Evolutionary conservation across 768 basidiomycete genomes (phyloP).

Genomic region (Russula dissimulans): DNA sequence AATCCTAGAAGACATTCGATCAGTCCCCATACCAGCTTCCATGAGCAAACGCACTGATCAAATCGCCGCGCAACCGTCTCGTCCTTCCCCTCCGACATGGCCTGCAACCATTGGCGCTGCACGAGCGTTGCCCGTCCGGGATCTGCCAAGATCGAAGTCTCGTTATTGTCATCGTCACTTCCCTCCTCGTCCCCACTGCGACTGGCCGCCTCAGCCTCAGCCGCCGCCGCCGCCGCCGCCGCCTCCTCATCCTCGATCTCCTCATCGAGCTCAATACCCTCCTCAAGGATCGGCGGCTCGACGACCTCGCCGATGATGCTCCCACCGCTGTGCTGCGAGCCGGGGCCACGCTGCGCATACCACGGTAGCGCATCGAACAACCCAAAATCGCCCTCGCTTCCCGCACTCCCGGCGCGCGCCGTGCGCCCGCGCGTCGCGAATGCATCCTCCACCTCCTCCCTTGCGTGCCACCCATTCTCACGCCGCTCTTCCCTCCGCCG

Average conservation of each 20-base stretch:
- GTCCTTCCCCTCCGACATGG: slow-evolving; percentile 83
- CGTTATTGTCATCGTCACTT: slow-evolving; percentile 38
- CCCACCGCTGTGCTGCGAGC: slow-evolving; percentile 23
- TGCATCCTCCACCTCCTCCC: slow-evolving; percentile 17
- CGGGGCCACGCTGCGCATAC: slow-evolving; percentile 37
- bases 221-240: slow-evolving; percentile 25
- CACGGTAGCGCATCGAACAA: slow-evolving; percentile 25
- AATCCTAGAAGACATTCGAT: slow-evolving; percentile 42
- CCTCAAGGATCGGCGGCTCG: slow-evolving; percentile 24
- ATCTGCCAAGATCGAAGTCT: slow-evolving; percentile 67
- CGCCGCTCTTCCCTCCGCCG: slow-evolving; percentile 25
- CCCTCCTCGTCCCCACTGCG: slow-evolving; percentile 31
- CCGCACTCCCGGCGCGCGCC: slow-evolving; percentile 1
- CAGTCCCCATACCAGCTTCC: neutral
- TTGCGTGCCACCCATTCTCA: slow-evolving; percentile 31
- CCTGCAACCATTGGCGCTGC: slow-evolving; percentile 77
- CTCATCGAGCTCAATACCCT: slow-evolving; percentile 27
- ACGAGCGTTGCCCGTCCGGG: slow-evolving; percentile 73
- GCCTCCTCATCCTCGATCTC: slow-evolving; percentile 23
- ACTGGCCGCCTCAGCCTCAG: slow-evolving; percentile 18
- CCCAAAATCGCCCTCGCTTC: slow-evolving; percentile 3
- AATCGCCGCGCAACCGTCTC: slow-evolving; percentile 61
- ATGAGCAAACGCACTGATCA: slow-evolving; percentile 47
- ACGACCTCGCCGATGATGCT: slow-evolving; percentile 26
- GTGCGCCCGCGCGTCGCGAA: slow-evolving; percentile 4